phyloP scores from a whole-genome alignment of 129 eudicot genomes.

The sunflower (Helianthus annuus) region HanXRQr2.0-SUNRISE NC_035445.2:125898537-125899036 shows the following conservation, averaged over 20 bases:
- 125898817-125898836: conserved; percentile 57
- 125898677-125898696: no score
- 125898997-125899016: no score
- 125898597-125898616: not conserved
- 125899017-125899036: no score
- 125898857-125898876: conserved; percentile 55
- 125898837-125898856: conserved; percentile 68
- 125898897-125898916: conserved; percentile 94
- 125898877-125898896: conserved; percentile 65
- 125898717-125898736: conserved; percentile 47
- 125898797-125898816: conserved; percentile 65
- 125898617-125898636: no score
- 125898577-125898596: no score
- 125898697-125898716: not conserved
- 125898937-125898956: conserved; percentile 3
- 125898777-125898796: conserved; percentile 79
- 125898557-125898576: no score
- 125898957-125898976: no score
- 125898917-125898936: conserved; percentile 71
- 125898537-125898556: no score
- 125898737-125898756: conserved; percentile 94
- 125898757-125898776: conserved; percentile 89
- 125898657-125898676: no score
- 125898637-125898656: no score
- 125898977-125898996: no score